Evolutionary conservation across 352 stramenopile genomes (phyloP).

Genomic region (Globisporangium cystogenes): DNA sequence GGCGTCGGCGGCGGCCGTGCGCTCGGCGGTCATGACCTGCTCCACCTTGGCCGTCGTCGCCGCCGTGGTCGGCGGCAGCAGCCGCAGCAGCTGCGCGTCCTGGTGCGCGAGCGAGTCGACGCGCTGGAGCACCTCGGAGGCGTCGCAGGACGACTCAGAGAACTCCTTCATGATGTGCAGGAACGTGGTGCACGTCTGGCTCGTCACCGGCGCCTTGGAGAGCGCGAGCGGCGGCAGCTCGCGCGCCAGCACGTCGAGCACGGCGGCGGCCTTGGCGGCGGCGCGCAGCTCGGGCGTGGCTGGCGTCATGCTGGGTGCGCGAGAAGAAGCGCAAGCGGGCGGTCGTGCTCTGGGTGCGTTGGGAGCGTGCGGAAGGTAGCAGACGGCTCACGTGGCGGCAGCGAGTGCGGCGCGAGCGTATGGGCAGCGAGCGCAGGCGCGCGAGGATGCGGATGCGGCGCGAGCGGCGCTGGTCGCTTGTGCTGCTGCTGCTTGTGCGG

Average conservation of each 20-base stretch:
- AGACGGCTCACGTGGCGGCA: no score
- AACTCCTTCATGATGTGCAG: constrained; percentile 78
- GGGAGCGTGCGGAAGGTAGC: no score
- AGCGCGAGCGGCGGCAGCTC: constrained; percentile 2
- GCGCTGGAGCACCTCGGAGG: constrained; percentile 54
- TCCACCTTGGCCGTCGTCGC: constrained; percentile 17
- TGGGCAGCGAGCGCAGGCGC: no score
- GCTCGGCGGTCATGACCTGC: constrained; percentile 2
- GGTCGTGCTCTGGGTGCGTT: no score
- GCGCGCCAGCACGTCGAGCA: constrained; percentile 13
- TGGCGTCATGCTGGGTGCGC: constrained; percentile 5
- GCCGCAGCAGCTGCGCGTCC: constrained; percentile 45
- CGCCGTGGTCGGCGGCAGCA: constrained; percentile 32
- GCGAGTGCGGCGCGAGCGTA: no score
- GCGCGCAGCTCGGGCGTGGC: constrained; percentile 7
- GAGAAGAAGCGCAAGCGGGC: no score
- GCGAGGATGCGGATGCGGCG: no score
- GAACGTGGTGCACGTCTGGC: constrained; percentile 56
- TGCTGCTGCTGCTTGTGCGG: constrained; percentile 3
- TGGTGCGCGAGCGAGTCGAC: constrained; percentile 62
- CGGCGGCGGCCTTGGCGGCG: constrained; percentile 8
- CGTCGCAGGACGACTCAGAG: constrained; percentile 55
- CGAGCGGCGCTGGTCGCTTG: neutral
- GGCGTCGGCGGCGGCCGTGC: constrained; percentile 1
- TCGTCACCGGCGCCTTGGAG: constrained; percentile 25